These are phyloP conservation scores for Smittium culicis DNA, from an alignment of 371 early-diverging fungal genomes.

Conservation along the genomic window DNA sequence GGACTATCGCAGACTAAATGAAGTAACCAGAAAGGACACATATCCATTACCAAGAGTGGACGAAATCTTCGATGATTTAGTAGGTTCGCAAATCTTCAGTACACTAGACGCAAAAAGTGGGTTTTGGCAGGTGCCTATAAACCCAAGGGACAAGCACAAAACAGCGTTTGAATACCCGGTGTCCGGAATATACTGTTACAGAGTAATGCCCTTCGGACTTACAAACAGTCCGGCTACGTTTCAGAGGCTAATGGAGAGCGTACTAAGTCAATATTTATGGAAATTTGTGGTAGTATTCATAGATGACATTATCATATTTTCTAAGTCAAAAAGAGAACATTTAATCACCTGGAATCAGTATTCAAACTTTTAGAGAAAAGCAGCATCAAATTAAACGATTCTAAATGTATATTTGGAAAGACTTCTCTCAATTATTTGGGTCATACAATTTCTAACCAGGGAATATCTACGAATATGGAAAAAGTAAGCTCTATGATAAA, in stretches of 20 bases:
- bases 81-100: background rate
- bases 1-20: background rate
- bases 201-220: background rate
- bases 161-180: background rate
- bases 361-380: background rate
- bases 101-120: background rate
- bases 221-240: background rate
- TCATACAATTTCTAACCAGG: slow-evolving; percentile 18
- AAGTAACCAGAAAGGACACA: background rate
- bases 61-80: background rate
- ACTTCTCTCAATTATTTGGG: slow-evolving; percentile 33
- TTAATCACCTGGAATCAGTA: background rate
- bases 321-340: background rate
- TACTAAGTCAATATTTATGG: background rate
- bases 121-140: background rate
- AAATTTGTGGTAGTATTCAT: background rate
- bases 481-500: background rate
- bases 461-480: background rate
- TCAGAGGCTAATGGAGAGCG: background rate
- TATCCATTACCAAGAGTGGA: background rate
- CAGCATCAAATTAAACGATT: slow-evolving; percentile 17
- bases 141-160: background rate
- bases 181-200: background rate
- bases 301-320: background rate
- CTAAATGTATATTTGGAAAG: slow-evolving; percentile 38